Percentiles rank a stretch among this genome's conserved stretches.
Conservation (phyloP, 345 rosid species). For the Sisymbrium irio region DNA sequence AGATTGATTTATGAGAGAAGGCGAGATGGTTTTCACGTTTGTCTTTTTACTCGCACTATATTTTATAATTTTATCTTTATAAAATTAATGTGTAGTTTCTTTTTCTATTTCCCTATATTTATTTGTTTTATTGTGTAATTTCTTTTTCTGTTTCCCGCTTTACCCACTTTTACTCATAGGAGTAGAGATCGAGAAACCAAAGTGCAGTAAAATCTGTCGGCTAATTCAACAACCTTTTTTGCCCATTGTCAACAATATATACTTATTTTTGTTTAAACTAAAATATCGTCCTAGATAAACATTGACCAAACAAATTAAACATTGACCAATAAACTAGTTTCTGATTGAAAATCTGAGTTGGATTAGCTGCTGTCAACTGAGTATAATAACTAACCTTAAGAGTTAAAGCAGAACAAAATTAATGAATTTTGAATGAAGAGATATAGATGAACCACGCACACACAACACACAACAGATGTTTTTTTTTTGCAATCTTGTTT, state of each 20-base stretch:
- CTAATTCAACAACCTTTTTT: constrained; percentile 14
- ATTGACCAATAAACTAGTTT: constrained; percentile 1
- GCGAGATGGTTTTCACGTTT: constrained; percentile 50
- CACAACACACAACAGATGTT: neutral
- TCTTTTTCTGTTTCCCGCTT: constrained; percentile 33
- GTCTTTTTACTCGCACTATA: constrained; percentile 40
- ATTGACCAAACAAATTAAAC: constrained; percentile 17
- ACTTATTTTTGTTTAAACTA: neutral
- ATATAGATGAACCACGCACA: neutral
- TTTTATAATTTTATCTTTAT: neutral
- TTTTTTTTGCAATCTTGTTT: neutral
- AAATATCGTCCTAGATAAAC: neutral
- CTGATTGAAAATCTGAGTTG: neutral
- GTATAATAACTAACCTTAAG: neutral
- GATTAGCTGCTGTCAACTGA: neutral
- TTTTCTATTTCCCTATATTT: neutral
- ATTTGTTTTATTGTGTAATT: neutral
- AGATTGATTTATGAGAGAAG: constrained; percentile 41
- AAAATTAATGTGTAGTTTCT: constrained; percentile 7
- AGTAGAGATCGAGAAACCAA: constrained; percentile 36
- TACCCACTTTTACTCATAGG: constrained; percentile 34
- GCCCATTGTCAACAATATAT: constrained; percentile 12
- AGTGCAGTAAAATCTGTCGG: constrained; percentile 33
- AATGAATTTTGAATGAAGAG: neutral
- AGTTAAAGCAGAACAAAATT: neutral